Base-by-base conservation (phyloP, 805 yeast genomes). In the Saturnispora halmiae region DNA sequence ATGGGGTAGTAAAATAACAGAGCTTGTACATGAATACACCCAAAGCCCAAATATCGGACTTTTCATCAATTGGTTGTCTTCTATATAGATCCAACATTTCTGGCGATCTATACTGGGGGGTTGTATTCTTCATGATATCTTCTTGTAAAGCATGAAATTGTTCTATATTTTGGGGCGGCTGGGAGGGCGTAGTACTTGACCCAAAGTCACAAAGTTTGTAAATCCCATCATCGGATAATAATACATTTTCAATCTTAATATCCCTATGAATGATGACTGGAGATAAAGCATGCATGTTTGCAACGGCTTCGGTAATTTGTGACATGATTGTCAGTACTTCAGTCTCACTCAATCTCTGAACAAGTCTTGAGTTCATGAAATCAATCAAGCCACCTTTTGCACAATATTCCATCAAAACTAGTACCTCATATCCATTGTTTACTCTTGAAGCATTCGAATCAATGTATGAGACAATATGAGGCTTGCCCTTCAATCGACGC, bases 141-240 rank as follows among this genome's bases (percentile, higher is more conserved):
- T 77, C 75, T 49, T 75, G 80, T 22, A 82, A 62, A 24, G 65
- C 59, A 35, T 71, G 67, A 34, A 78, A 64, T 50, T 82, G 88
- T 41, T 75, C 77, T 2, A 73, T 66, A 42, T 67, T 74, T 36
- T 67, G 63, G 4, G 94, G 87, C 1, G 80, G 77, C 25, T 79
- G 68, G 35, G 78, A 58, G 22, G 75, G 70, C 9, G 77, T 75
- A 8, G 81, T 79, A 0, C 87, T 82, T 2, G 87, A 79, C 3
- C 94, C 94, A 63, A 83, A 83, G 61, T 83, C 94, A 61, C 90
- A 81, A 20, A 83, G 60, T 59, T 83, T 83, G 57, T 67, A 83
- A 22, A 67, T 69, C 2, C 78, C 73, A 34, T 70, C 63, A 2
- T 62, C 70, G 20, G 80, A 75, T 7, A 83, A 67, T 48, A 83